These are phyloP conservation scores for Astragalus glycyphyllos DNA, from an alignment of 306 rosid genomes.

Conservation along the genomic window DNA sequence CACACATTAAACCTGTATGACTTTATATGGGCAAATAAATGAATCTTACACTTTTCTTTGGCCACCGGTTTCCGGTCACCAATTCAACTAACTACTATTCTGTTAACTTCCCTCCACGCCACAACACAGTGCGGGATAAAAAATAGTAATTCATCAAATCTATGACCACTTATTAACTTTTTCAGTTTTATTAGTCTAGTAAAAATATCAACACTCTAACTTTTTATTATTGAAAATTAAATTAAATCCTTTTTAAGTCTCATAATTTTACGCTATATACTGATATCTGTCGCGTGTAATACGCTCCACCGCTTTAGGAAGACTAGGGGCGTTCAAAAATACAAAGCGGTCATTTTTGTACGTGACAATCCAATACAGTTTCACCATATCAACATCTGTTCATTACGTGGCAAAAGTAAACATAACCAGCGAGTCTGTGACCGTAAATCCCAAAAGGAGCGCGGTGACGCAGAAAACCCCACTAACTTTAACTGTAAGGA, in stretches of 20 bases:
- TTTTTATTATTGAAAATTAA: no score
- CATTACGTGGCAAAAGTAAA: slow-evolving; percentile 41
- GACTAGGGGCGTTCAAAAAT: slow-evolving; percentile 31
- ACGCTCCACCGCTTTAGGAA: slow-evolving; percentile 48
- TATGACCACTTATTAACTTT: slow-evolving; percentile 3
- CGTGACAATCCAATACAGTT: slow-evolving; percentile 6
- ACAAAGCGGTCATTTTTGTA: slow-evolving; percentile 5
- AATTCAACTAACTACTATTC: slow-evolving; percentile 36
- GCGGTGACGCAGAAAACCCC: slow-evolving; percentile 37
- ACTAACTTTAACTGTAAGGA: slow-evolving; percentile 49
- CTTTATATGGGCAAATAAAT: slow-evolving; percentile 12
- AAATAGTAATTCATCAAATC: slow-evolving; percentile 1
- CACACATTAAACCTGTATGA: slow-evolving; percentile 34
- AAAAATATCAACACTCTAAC: no score
- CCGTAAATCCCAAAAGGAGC: not conserved
- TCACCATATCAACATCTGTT: slow-evolving; percentile 20
- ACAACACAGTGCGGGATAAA: not conserved
- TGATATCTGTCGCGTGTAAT: slow-evolving; percentile 33
- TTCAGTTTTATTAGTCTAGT: not conserved
- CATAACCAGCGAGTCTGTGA: slow-evolving; percentile 38
- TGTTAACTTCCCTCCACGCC: not conserved
- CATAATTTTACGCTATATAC: no score
- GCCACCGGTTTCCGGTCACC: slow-evolving; percentile 33
- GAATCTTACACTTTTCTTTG: slow-evolving; percentile 28
- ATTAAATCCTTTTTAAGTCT: no score